Conservation (phyloP, 2,329 filamentous ascomycete genomes). For the Neonectria coccinea region DNA sequence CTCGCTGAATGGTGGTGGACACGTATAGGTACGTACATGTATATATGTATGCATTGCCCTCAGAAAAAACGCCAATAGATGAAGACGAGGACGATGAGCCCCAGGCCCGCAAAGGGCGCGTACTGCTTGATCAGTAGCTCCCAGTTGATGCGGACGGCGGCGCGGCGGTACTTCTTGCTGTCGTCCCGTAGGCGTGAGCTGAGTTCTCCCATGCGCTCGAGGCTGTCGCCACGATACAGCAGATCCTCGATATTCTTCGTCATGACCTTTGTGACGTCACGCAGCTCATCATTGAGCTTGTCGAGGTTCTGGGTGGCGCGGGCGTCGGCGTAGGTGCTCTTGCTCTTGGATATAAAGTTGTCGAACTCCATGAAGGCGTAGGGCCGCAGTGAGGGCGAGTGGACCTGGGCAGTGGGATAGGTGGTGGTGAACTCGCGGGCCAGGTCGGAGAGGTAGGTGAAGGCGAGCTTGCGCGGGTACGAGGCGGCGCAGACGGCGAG, state of each 20-base stretch:
- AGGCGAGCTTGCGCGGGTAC: constrained; percentile 97
- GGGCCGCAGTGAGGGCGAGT: constrained; percentile 80
- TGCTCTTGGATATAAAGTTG: constrained; percentile 93
- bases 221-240: constrained; percentile 90
- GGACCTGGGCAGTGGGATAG: constrained; percentile 80
- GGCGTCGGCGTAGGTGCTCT: constrained; percentile 92
- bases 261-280: constrained; percentile 99
- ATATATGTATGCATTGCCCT: constrained; percentile 34
- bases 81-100: constrained; percentile 85
- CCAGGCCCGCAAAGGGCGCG: constrained; percentile 86
- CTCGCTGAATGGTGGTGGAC: constrained; percentile 33
- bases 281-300: constrained; percentile 95
- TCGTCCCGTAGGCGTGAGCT: constrained; percentile 89
- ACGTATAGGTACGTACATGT: constrained; percentile 26
- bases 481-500: constrained; percentile 92
- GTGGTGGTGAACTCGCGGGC: constrained; percentile 89
- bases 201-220: constrained; percentile 98
- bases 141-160: constrained; percentile 97
- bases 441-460: constrained; percentile 96
- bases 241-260: constrained; percentile 99
- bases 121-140: constrained; percentile 97
- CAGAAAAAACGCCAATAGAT: constrained; percentile 95
- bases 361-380: constrained; percentile 99
- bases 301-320: constrained; percentile 93
- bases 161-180: constrained; percentile 91